Base-by-base conservation (phyloP, 139 green algal species). In the Micractinium conductrix region DNA sequence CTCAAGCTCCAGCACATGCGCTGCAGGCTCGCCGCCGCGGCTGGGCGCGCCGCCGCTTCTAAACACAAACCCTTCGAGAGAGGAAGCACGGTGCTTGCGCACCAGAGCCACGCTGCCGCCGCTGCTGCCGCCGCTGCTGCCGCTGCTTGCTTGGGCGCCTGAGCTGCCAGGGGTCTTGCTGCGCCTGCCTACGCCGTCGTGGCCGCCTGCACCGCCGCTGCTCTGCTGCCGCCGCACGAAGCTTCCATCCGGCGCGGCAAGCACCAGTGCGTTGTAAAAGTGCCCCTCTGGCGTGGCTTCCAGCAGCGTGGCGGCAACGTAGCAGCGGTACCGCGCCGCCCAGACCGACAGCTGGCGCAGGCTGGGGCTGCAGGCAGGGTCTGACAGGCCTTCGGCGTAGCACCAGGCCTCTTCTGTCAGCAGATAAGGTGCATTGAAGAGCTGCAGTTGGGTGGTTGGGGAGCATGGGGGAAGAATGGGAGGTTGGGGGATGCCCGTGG, bases 51-150 rank as follows among this genome's bases (percentile, higher is more conserved):
- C 40, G 19, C 40, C 69, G 40, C 69, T 76, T 38, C 69, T 38
- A 16, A 76, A 76, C 69, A 55, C 69, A n/a, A 76, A 76, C 40
- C 69, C 69, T 24, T 76, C 69, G 7, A 76, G 40, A 24, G 37
- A 50, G 24, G 69, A 76, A 24, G 69, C 40, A 9, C 69, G 69
- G 69, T 76, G 69, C 40, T 76, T 76, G 69, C 69, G 69, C 69
- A 76, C 69, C 4, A 76, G 40, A 0, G 26, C 26, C 22, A 37
- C 24, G 69, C 63, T 73, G 67, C 37, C 35, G 67, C 35, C 3
- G 1, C 35, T 4, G 67, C 35, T 30, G 16, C 35, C 35, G 35
- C 33, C 43, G 5, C 33, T 43, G 63, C 68, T 74, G 40, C 43
- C 43, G 28, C 7, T 37, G 4, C 4, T 33, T 24, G n/a, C 17